phyloP scores from a whole-genome alignment of 257 asterid genomes.

The Handroanthus guayacan region DNA sequence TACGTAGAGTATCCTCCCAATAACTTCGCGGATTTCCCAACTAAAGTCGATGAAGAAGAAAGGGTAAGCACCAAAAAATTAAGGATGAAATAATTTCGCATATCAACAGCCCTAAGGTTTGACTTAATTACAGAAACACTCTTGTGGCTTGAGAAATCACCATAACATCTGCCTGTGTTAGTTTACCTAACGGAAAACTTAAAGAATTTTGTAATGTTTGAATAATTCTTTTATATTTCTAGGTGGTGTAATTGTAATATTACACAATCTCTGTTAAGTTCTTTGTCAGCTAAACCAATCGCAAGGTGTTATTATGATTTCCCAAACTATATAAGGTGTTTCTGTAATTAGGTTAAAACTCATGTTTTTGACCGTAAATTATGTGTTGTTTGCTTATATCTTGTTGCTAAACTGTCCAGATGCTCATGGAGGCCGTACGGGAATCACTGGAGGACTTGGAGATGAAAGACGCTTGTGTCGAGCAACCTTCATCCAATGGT shows the following conservation, averaged over 20 bases:
- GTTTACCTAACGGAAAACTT: neutral
- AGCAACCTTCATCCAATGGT: constrained; percentile 41
- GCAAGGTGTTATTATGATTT: too few relatives aligned
- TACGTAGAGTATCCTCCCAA: constrained; percentile 83
- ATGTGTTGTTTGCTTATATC: neutral
- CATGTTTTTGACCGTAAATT: neutral
- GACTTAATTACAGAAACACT: too few relatives aligned
- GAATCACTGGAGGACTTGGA: constrained; percentile 77
- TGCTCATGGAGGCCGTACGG: constrained; percentile 80
- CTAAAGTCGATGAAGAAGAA: constrained; percentile 88
- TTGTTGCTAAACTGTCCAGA: constrained; percentile 51
- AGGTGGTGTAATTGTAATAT: neutral
- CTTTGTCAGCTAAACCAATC: too few relatives aligned
- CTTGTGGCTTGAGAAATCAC: too few relatives aligned
- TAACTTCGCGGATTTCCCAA: constrained; percentile 73
- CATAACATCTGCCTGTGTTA: too few relatives aligned
- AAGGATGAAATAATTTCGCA: too few relatives aligned
- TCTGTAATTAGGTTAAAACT: neutral
- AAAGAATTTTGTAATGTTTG: neutral
- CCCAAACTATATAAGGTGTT: too few relatives aligned
- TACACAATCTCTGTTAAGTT: too few relatives aligned
- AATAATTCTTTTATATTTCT: too few relatives aligned
- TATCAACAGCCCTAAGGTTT: too few relatives aligned
- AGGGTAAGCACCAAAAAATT: constrained; percentile 49
- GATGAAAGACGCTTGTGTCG: constrained; percentile 34